These are phyloP conservation scores for Aurantiochytrium sp. DNA, from an alignment of 108 stramenopile species.

Conservation along the genomic window DNA sequence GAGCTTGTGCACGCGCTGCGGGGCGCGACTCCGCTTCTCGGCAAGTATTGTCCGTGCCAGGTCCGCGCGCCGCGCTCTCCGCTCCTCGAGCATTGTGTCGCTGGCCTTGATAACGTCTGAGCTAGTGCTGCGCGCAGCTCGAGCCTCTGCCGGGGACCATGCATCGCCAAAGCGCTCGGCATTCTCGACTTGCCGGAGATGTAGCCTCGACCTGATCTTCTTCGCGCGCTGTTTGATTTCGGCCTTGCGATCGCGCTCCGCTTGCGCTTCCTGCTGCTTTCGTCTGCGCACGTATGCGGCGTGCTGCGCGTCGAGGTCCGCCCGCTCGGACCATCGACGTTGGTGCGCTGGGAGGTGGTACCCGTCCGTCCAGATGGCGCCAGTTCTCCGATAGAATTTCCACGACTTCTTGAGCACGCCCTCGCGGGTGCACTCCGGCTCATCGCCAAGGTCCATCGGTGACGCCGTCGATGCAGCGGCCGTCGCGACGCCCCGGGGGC, in stretches of 20 bases:
- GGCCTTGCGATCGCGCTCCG: background rate
- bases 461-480: too few species aligned
- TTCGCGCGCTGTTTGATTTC: background rate
- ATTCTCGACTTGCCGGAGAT: background rate
- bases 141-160: too few species aligned
- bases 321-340: background rate
- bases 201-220: background rate
- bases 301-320: background rate
- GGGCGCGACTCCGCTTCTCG: background rate
- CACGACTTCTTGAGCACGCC: slow-evolving; percentile 13
- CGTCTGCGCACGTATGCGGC: background rate
- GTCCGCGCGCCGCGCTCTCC: background rate
- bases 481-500: too few species aligned
- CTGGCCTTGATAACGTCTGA: background rate
- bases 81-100: background rate
- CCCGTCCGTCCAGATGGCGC: background rate
- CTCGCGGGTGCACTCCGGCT: background rate
- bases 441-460: too few species aligned
- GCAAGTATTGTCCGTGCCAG: too few species aligned
- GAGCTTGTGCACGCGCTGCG: slow-evolving; percentile 1
- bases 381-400: background rate
- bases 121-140: too few species aligned
- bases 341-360: background rate
- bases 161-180: background rate
- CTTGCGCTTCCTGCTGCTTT: background rate